Evolutionary conservation across 2,329 filamentous ascomycete genomes (phyloP), one percentile per base, ranked within the genome.

Genomic region (Xylariaceae sp.): DNA sequence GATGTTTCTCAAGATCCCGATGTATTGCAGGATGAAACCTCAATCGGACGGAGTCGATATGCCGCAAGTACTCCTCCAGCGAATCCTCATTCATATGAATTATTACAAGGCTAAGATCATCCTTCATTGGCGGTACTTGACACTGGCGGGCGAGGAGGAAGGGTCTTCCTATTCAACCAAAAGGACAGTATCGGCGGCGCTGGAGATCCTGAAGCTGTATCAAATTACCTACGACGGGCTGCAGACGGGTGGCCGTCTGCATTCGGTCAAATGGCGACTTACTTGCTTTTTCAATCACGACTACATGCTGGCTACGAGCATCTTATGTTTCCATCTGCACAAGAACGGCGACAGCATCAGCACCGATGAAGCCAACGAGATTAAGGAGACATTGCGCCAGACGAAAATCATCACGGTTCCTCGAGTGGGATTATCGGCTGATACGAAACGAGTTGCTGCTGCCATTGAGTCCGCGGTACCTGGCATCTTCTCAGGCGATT

Each of bases 41-140:
- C 62, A 64, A 13, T 51, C 63, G 4, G 51, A 66, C 9, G 51
- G 68, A 1, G 62, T 62, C 5, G 71, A 72, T 39, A 51, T 67
- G 0, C 62, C 71, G 1, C 60, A 66, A 17, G 56, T 66, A 7
- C 66, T 73, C 13, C 65, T 71, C 37, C 61, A 67, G 8, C 65
- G 71, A 4, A 61, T 72, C 2, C 70, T 68, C 44, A 64, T 72
- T 15, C 57, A 65, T 17, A 67, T 70, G 56, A 66, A 69, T 49
- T 66, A 70, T 49, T 65, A 67, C 53, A 72, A 70, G 35, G 68
- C 68, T 1, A 65, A 70, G 23, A 59, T 73, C 8, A 68, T 72
- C 55, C 66, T 74, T 15, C 73, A 73, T 56, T 62, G 69, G 10
- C 66, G 65, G 2, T 73, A 68, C 53, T 56, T 73, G 3, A 44